These are phyloP conservation scores for Dissoconium aciculare DNA, from an alignment of 2,329 filamentous ascomycete genomes.

Conservation along the genomic window DNA sequence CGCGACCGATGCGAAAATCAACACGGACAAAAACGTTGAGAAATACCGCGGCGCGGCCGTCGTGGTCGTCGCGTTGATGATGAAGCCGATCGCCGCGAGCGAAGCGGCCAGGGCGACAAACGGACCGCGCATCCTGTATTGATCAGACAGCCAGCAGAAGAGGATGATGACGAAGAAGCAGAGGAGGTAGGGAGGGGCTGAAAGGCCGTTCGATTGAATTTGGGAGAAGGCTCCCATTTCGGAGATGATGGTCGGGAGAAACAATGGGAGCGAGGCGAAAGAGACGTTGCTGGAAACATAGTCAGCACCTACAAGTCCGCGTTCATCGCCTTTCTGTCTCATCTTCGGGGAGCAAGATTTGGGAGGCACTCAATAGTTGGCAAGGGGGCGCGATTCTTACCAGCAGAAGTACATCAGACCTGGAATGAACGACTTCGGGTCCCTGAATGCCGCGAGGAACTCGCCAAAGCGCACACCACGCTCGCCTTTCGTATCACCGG, in stretches of 20 bases:
- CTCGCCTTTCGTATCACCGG: too few relatives aligned
- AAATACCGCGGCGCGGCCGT: constrained; percentile 24
- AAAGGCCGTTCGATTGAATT: constrained; percentile 57
- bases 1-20: constrained; percentile 26
- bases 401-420: constrained; percentile 14
- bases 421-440: constrained; percentile 11
- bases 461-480: constrained; percentile 11
- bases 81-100: constrained; percentile 27
- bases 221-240: constrained; percentile 45
- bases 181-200: constrained; percentile 65
- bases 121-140: constrained; percentile 40
- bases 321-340: neutral
- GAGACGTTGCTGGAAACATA: constrained; percentile 69
- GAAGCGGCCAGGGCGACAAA: constrained; percentile 25
- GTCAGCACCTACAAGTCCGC: neutral
- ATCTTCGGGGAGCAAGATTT: constrained; percentile 43
- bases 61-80: constrained; percentile 26
- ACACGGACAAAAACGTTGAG: constrained; percentile 27
- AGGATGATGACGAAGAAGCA: constrained; percentile 58
- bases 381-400: constrained; percentile 16
- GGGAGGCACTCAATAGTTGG: constrained; percentile 50
- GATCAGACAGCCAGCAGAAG: constrained; percentile 60
- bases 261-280: constrained; percentile 76
- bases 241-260: constrained; percentile 49
- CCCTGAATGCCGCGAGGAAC: constrained; percentile 11